Conservation (phyloP, 345 rosid genomes). For the Euphorbia pulcherrima region DNA sequence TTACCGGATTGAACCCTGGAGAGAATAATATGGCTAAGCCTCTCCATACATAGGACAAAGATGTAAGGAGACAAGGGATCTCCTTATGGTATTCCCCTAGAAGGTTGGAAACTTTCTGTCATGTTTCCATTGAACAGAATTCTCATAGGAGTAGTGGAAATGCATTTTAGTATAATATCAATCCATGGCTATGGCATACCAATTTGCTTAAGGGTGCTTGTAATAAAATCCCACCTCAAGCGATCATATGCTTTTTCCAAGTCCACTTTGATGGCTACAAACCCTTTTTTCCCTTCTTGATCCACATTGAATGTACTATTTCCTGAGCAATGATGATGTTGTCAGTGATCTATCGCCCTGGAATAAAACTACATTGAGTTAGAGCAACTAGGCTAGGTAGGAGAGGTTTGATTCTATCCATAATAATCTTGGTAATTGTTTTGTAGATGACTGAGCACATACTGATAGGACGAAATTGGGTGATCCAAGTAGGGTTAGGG, state of each 20-base stretch:
- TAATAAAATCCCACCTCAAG: not conserved
- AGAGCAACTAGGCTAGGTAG: not conserved
- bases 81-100: not conserved
- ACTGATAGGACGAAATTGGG: slow-evolving; percentile 5
- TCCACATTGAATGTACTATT: not conserved
- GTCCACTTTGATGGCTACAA: too few relatives aligned
- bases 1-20: not conserved
- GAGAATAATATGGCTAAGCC: not conserved
- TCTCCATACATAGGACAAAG: slow-evolving; percentile 2
- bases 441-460: not conserved
- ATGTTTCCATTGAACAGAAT: not conserved
- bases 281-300: not conserved
- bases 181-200: not conserved
- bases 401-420: not conserved
- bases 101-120: not conserved
- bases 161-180: not conserved
- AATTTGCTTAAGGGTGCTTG: not conserved
- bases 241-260: too few relatives aligned
- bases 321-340: slow-evolving; percentile 4
- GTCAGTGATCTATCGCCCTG: not conserved
- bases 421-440: not conserved
- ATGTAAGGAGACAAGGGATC: not conserved
- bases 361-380: not conserved
- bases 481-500: not conserved
- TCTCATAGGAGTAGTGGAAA: not conserved